phyloP scores from a whole-genome alignment of 2,329 filamentous ascomycete species.

The Allantophomopsis cytisporea region DNA sequence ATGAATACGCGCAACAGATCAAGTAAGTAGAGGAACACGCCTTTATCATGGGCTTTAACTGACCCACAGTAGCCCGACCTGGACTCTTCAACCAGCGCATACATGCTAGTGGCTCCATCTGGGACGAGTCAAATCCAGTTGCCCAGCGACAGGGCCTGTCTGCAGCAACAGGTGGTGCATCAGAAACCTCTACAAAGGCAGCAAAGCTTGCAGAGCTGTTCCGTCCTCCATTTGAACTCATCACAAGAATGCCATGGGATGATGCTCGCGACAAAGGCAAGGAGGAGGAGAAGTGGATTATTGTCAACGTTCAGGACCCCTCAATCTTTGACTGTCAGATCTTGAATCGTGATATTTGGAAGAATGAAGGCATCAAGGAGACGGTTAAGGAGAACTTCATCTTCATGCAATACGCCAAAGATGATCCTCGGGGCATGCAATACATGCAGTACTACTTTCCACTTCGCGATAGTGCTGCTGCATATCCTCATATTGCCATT shows the following conservation, averaged over 20 bases:
- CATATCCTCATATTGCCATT: constrained; percentile 92
- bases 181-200: constrained; percentile 54
- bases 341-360: constrained; percentile 93
- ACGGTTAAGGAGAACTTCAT: constrained; percentile 85
- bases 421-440: constrained; percentile 62
- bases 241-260: constrained; percentile 70
- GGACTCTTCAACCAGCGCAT: constrained; percentile 60
- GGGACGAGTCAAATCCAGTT: constrained; percentile 29
- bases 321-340: constrained; percentile 91
- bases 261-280: constrained; percentile 75
- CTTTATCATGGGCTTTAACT: background rate
- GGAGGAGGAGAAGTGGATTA: constrained; percentile 80
- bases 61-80: constrained; percentile 20
- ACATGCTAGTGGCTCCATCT: constrained; percentile 27
- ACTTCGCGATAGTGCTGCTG: constrained; percentile 66
- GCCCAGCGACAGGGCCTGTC: constrained; percentile 38
- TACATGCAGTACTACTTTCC: constrained; percentile 88
- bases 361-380: constrained; percentile 65
- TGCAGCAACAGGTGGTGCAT: constrained; percentile 49
- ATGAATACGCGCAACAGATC: constrained; percentile 14
- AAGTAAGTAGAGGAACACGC: constrained; percentile 6
- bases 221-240: constrained; percentile 82
- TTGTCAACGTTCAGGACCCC: constrained; percentile 91
- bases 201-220: constrained; percentile 82
- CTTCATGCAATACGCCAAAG: constrained; percentile 88